phyloP scores from a whole-genome alignment of 352 stramenopile species.

The Pythium apleroticum region DNA sequence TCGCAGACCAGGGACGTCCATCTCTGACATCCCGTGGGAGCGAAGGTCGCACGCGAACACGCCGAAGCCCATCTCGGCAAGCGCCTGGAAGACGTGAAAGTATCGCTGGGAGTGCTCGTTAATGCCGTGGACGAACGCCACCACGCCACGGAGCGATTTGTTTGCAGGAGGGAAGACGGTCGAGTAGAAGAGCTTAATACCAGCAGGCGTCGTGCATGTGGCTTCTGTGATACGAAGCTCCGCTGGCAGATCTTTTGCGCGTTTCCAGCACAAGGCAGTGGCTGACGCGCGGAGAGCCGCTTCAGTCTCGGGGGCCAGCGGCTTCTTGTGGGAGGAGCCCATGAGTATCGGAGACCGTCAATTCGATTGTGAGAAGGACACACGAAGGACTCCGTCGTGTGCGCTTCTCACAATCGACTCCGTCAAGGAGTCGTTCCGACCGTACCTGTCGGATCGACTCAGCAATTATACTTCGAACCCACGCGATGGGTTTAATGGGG shows the following conservation, averaged over 20 bases:
- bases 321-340: background rate
- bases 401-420: too few relatives aligned
- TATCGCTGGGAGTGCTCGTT: conserved; percentile 18
- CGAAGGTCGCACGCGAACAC: conserved; percentile 23
- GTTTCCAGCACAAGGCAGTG: conserved; percentile 13
- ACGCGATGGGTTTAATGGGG: too few relatives aligned
- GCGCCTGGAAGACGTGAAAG: conserved; percentile 13
- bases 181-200: background rate
- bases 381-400: too few relatives aligned
- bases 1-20: conserved; percentile 13
- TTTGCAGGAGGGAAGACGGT: background rate
- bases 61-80: conserved; percentile 8
- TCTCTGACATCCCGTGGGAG: conserved; percentile 18
- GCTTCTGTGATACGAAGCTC: conserved; percentile 3
- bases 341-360: background rate
- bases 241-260: conserved; percentile 2
- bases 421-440: too few relatives aligned
- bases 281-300: conserved; percentile 4
- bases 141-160: conserved; percentile 23
- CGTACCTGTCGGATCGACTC: too few relatives aligned
- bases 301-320: conserved; percentile 7
- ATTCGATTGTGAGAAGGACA: conserved; percentile 2
- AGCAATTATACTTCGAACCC: too few relatives aligned
- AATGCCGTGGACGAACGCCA: conserved; percentile 33
- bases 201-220: background rate